Conservation (phyloP, 805 yeast species). For the Metahyphopichia silvanorum region DNA sequence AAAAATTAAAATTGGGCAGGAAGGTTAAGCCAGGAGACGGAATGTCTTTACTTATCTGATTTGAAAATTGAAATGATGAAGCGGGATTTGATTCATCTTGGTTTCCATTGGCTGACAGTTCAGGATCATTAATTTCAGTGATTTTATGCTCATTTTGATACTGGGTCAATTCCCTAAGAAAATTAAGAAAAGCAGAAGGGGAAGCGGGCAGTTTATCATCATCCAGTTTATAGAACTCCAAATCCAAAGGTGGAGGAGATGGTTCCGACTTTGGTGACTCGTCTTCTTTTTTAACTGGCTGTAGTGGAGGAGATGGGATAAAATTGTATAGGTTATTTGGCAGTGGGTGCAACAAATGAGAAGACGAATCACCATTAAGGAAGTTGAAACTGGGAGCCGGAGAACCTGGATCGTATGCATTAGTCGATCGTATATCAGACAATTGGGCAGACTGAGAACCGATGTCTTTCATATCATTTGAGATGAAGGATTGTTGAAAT, state of each 20-base stretch:
- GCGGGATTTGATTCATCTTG: neutral
- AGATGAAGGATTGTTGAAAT: too few species aligned
- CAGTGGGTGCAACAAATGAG: too few species aligned
- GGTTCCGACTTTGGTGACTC: neutral
- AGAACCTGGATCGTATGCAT: too few species aligned
- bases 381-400: too few species aligned
- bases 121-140: neutral
- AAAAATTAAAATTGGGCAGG: conserved; percentile 1
- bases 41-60: neutral
- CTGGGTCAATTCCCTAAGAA: conserved; percentile 20
- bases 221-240: conserved; percentile 1
- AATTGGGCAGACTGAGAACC: too few species aligned
- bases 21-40: too few species aligned
- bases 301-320: conserved; percentile 9
- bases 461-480: too few species aligned
- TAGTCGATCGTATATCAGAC: too few species aligned
- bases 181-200: conserved; percentile 21
- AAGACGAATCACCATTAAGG: too few species aligned
- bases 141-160: conserved; percentile 2
- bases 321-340: too few species aligned
- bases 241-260: conserved; percentile 2
- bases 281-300: conserved; percentile 3
- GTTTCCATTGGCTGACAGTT: neutral
- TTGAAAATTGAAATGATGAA: neutral
- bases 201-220: conserved; percentile 9